Percentiles rank a stretch among this genome's conserved stretches.
These are phyloP conservation scores for Epichloe amarillans DNA, from an alignment of 2,329 filamentous ascomycete genomes.

Conservation along the genomic window DNA sequence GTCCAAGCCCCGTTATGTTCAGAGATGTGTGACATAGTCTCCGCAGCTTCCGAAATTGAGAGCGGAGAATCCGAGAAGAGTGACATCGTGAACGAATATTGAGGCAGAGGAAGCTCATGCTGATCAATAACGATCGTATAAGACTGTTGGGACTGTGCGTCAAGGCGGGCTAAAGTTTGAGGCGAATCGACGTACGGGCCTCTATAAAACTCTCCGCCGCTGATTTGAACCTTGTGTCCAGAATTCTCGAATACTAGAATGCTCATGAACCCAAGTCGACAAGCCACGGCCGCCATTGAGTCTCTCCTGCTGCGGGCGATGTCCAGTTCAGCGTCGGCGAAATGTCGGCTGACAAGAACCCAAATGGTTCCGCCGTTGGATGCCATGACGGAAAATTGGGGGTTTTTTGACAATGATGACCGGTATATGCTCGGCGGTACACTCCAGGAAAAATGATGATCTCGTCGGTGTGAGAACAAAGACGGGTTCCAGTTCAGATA, in stretches of 20 bases:
- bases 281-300: conserved; percentile 31
- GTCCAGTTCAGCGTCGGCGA: conserved; percentile 53
- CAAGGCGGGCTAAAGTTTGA: conserved; percentile 70
- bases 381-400: conserved; percentile 58
- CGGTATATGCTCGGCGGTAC: conserved; percentile 36
- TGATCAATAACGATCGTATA: conserved; percentile 61
- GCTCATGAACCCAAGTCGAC: conserved; percentile 68
- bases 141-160: conserved; percentile 22
- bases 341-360: conserved; percentile 79
- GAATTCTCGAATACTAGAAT: conserved; percentile 64
- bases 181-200: conserved; percentile 89
- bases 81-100: conserved; percentile 78
- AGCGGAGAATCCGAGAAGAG: conserved; percentile 59
- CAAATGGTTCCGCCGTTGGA: conserved; percentile 52
- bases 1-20: conserved; percentile 60
- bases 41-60: conserved; percentile 44
- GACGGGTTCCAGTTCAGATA: conserved; percentile 96
- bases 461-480: conserved; percentile 68
- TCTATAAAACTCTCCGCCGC: conserved; percentile 56
- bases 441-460: conserved; percentile 83
- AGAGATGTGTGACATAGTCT: conserved; percentile 44
- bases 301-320: conserved; percentile 33
- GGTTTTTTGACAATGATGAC: conserved; percentile 49
- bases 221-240: conserved; percentile 61
- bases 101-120: conserved; percentile 58